Evolutionary conservation across 768 basidiomycete genomes (phyloP), one percentile per base, ranked within the genome.

Genomic region (Cantharellus anzutake): DNA sequence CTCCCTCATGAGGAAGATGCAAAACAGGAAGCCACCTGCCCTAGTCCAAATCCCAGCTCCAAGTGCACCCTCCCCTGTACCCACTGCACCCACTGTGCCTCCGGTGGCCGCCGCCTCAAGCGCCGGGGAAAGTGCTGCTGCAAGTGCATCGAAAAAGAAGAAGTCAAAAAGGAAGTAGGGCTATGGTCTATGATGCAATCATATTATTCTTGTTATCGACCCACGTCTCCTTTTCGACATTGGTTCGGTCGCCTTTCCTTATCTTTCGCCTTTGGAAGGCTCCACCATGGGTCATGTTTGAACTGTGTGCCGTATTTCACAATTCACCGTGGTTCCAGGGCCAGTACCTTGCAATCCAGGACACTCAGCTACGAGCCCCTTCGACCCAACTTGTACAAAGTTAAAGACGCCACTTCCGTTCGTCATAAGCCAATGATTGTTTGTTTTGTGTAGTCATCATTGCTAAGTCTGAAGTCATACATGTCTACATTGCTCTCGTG

Each of bases 1-100:
- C 50, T 80, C 84, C 4, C 74, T 96, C 58, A 85, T 90, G 75
- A 78, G 83, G 66, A 86, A 84, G 72, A 90, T 91, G 83, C 84
- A 81, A 67, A 89, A 91, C 66, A 75, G 68, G 56, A 7, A 42
- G 35, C 37, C 56, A 7, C 56, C 56, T 16, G 11, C 35, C 11
- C 38, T 35, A 16, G 11, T 41, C 35, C 42, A 37, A 41, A 41
- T 57, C 41, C 41, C 56, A 5, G 5, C 35, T 5, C 11, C 56
- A 11, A 14, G 39, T 57, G 41, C 16, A 5, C 52, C 52, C 11
- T 37, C 56, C 11, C 7, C 52, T 7, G 38, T 37, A 14, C 11
- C 52, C 7, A 37, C 11, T 11, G 52, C 7, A 11, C 35, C 52
- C 35, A 37, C 14, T 37, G 52, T 37, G 7, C 11, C 38, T 14